Percentiles rank a stretch among this genome's conserved stretches.
phyloP scores from a whole-genome alignment of 2,329 filamentous ascomycete species.

The Mollisiaceae sp. region DNA sequence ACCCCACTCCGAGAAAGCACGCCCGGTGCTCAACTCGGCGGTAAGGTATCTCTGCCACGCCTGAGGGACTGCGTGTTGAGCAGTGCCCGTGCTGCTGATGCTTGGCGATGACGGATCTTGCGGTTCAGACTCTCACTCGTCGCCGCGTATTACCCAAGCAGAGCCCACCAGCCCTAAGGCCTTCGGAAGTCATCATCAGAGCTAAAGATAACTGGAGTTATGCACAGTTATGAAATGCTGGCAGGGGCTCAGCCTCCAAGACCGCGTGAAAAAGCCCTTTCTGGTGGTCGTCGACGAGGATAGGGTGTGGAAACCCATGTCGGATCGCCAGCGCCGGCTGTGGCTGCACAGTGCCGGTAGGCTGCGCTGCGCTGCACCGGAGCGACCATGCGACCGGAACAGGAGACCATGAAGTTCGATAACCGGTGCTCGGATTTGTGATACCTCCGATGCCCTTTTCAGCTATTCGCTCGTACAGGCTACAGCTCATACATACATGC shows the following conservation, averaged over 20 bases:
- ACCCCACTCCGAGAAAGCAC: background rate
- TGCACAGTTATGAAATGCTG: conserved; percentile 3
- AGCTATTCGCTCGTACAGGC: background rate
- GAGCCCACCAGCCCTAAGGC: background rate
- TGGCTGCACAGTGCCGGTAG: conserved; percentile 1
- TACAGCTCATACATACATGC: background rate
- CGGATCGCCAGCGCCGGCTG: background rate
- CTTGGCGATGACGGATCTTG: background rate
- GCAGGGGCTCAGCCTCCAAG: conserved; percentile 2
- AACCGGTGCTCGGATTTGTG: background rate
- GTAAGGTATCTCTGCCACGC: background rate
- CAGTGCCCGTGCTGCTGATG: background rate
- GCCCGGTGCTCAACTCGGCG: background rate
- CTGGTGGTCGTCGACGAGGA: background rate
- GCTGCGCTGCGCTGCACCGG: background rate
- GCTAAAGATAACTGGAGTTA: conserved; percentile 3
- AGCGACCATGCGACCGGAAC: background rate
- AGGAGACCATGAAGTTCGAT: background rate
- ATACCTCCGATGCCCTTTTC: too few relatives aligned
- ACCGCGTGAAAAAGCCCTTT: background rate
- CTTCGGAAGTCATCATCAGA: background rate
- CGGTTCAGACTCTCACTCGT: conserved; percentile 8
- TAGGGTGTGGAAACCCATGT: background rate
- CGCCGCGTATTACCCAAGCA: background rate
- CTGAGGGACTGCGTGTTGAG: background rate